These are phyloP conservation scores for Penicillium roqueforti DNA, from an alignment of 495 filamentous ascomycete species.

Conservation along the genomic window DNA sequence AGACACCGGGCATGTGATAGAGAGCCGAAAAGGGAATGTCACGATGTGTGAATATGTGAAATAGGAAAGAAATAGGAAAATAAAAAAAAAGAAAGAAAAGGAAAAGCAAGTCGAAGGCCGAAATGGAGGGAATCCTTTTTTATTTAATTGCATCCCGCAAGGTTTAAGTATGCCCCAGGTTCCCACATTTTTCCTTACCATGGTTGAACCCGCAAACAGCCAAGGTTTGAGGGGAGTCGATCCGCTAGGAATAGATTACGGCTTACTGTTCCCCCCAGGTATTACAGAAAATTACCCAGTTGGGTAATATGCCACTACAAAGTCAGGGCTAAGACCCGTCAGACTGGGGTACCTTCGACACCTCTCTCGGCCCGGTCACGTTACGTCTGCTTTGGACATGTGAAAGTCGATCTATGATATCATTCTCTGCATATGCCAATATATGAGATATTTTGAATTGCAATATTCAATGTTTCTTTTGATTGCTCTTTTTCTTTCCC, in stretches of 20 bases:
- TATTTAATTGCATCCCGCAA: conserved; percentile 6
- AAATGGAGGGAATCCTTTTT: conserved; percentile 22
- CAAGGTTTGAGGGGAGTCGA: background rate
- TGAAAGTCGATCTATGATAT: background rate
- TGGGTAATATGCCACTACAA: background rate
- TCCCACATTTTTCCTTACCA: background rate
- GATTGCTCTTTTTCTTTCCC: background rate
- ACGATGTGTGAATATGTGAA: conserved; percentile 2
- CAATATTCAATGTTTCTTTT: no score
- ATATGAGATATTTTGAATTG: no score
- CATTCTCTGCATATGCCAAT: no score
- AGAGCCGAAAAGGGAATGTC: background rate
- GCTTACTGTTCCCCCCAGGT: background rate
- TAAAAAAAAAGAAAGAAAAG: background rate
- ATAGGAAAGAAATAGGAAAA: background rate
- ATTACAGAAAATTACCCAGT: background rate
- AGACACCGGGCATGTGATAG: background rate
- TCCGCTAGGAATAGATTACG: conserved; percentile 1
- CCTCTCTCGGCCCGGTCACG: conserved; percentile 12
- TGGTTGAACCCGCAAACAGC: background rate
- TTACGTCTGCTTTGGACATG: background rate
- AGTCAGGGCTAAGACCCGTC: background rate
- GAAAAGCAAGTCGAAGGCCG: background rate
- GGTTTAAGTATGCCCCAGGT: conserved; percentile 20
- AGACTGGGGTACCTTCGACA: background rate